Evolutionary conservation across 2,329 filamentous ascomycete genomes (phyloP).

Genomic region (Ophiocordyceps australis): DNA sequence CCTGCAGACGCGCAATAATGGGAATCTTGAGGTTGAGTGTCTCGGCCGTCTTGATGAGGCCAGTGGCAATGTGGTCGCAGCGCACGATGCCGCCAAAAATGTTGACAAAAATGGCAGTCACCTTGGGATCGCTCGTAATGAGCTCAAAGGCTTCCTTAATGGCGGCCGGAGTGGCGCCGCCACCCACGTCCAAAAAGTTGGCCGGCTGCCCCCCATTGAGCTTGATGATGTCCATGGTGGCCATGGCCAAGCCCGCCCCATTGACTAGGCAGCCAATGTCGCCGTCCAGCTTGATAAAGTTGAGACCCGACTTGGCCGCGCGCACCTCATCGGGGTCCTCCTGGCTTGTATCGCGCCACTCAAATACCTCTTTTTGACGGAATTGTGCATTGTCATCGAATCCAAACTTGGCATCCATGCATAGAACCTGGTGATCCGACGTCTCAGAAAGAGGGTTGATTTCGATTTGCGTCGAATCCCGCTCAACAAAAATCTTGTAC

Average conservation of each 20-base stretch:
- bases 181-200: slow-evolving; percentile 98
- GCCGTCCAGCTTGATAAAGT: slow-evolving; percentile 99
- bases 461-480: slow-evolving; percentile 97
- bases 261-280: slow-evolving; percentile 99
- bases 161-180: slow-evolving; percentile 88
- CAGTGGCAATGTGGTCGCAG: slow-evolving; percentile 92
- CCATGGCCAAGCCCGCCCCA: slow-evolving; percentile 97
- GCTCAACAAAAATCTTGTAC: slow-evolving; percentile 97
- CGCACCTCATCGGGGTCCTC: slow-evolving; percentile 97
- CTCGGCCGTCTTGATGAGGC: slow-evolving; percentile 87
- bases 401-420: slow-evolving; percentile 98
- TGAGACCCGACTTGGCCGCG: slow-evolving; percentile 82
- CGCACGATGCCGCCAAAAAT: slow-evolving; percentile 98
- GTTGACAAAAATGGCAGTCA: slow-evolving; percentile 98
- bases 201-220: slow-evolving; percentile 89
- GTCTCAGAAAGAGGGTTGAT: slow-evolving; percentile 99
- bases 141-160: slow-evolving; percentile 97
- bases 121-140: slow-evolving; percentile 96
- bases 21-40: slow-evolving; percentile 91
- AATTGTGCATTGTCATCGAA: slow-evolving; percentile 99
- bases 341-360: slow-evolving; percentile 84
- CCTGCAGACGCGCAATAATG: slow-evolving; percentile 92
- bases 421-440: slow-evolving; percentile 91
- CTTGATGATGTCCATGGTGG: slow-evolving; percentile 99
- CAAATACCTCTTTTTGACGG: slow-evolving; percentile 92